Conservation (phyloP, 495 filamentous ascomycete genomes). For the Cercophora newfieldiana region DNA sequence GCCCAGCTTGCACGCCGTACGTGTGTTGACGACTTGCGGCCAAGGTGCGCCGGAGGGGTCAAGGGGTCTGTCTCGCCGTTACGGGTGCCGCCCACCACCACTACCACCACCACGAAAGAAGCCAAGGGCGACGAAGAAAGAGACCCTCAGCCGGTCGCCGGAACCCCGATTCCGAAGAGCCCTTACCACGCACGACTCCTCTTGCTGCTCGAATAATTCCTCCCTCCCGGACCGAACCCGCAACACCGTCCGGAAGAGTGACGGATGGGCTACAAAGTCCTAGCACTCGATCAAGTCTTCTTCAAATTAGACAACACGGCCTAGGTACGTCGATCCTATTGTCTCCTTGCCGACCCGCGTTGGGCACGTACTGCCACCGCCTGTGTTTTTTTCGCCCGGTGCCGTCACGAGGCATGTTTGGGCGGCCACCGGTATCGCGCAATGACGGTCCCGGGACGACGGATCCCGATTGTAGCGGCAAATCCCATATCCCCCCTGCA, state of each 20-base stretch:
- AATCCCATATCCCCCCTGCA: conserved; percentile 10
- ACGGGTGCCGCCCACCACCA: conserved; percentile 9
- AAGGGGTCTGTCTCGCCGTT: neutral
- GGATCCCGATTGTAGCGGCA: conserved; percentile 22
- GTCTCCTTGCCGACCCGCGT: neutral
- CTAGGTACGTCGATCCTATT: conserved; percentile 3
- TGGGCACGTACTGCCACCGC: neutral
- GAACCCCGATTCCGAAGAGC: neutral
- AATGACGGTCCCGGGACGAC: conserved; percentile 13
- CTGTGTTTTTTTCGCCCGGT: conserved; percentile 7
- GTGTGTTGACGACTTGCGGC: conserved; percentile 21
- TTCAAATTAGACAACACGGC: neutral
- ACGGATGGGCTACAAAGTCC: neutral
- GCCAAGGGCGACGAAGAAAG: neutral
- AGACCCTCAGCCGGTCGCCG: neutral
- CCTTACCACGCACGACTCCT: too few relatives aligned
- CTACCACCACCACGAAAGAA: neutral
- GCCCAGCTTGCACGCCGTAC: conserved; percentile 27
- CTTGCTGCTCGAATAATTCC: neutral
- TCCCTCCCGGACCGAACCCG: neutral
- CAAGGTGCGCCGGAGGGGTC: conserved; percentile 16
- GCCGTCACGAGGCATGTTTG: neutral
- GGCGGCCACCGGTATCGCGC: neutral
- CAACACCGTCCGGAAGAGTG: neutral
- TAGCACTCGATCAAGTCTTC: neutral